These are phyloP conservation scores for Russula sp. DNA, from an alignment of 768 basidiomycete genomes.

Conservation along the genomic window DNA sequence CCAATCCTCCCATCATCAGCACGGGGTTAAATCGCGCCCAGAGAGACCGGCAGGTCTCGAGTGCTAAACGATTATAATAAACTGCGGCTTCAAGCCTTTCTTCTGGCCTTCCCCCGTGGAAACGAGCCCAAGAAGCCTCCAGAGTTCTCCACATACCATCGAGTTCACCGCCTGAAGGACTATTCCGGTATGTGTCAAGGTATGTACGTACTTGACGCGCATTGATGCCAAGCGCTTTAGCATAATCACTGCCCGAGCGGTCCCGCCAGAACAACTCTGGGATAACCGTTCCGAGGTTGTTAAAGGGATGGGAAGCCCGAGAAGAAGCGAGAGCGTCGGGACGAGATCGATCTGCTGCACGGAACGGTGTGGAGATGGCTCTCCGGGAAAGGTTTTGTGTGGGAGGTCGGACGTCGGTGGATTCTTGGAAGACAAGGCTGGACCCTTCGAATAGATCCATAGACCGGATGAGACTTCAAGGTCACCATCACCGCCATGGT, in stretches of 20 bases:
- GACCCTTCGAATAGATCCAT: slow-evolving; percentile 90
- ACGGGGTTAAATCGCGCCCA: slow-evolving; percentile 94
- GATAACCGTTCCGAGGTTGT: slow-evolving; percentile 88
- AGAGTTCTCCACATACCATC: slow-evolving; percentile 59
- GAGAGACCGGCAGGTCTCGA: slow-evolving; percentile 71
- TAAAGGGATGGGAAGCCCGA: slow-evolving; percentile 92
- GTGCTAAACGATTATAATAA: slow-evolving; percentile 58
- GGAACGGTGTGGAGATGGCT: slow-evolving; percentile 51
- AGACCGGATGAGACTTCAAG: slow-evolving; percentile 82
- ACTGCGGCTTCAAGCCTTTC: slow-evolving; percentile 33
- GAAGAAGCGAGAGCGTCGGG: slow-evolving; percentile 80
- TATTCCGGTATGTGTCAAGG: slow-evolving; percentile 70
- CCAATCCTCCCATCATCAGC: slow-evolving; percentile 72
- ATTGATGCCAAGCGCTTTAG: slow-evolving; percentile 66
- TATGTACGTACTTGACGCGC: slow-evolving; percentile 72
- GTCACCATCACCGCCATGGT: slow-evolving; percentile 89
- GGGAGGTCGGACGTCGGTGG: slow-evolving; percentile 45
- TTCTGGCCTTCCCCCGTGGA: slow-evolving; percentile 2
- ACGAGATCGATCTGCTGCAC: slow-evolving; percentile 94
- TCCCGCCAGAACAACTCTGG: slow-evolving; percentile 83
- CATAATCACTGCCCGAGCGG: slow-evolving; percentile 41
- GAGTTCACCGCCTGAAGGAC: slow-evolving; percentile 69
- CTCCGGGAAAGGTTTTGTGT: slow-evolving; percentile 61
- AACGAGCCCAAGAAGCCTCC: slow-evolving; percentile 32
- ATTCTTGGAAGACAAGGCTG: slow-evolving; percentile 42